Evolutionary conservation across 208 protist genomes (phyloP).

Genomic region (Naegleria gruberi): DNA sequence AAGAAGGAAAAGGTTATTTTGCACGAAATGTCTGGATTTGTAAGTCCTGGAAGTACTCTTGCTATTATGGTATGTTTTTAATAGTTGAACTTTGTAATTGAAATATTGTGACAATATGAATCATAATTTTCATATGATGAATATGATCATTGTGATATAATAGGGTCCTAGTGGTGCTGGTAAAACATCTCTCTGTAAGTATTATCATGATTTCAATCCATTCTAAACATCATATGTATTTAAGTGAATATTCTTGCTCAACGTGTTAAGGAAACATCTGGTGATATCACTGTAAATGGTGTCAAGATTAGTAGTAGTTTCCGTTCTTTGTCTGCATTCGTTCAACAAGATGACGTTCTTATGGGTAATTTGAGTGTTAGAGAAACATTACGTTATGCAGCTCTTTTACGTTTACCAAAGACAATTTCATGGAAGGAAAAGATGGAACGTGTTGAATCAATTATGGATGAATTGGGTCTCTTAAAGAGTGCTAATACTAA

Average conservation of each 20-base stretch:
- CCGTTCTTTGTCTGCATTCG: slow-evolving; percentile 49
- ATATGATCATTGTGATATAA: too few relatives aligned
- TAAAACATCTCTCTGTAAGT: neutral
- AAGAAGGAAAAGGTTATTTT: neutral
- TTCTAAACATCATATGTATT: neutral
- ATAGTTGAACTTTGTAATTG: too few relatives aligned
- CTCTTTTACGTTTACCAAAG: neutral
- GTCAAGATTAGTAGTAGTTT: neutral
- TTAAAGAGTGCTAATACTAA: slow-evolving; percentile 56
- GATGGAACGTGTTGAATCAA: slow-evolving; percentile 63
- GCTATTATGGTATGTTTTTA: too few relatives aligned
- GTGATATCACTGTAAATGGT: neutral
- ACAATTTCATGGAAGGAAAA: slow-evolving; percentile 45
- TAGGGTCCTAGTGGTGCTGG: slow-evolving; percentile 3
- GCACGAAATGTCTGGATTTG: neutral
- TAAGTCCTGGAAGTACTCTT: neutral
- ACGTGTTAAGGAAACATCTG: neutral
- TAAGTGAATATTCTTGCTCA: slow-evolving; percentile 14
- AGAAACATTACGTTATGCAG: slow-evolving; percentile 64
- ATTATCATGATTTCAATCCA: neutral
- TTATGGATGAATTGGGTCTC: slow-evolving; percentile 57
- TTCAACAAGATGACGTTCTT: slow-evolving; percentile 78
- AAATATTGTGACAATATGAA: too few relatives aligned
- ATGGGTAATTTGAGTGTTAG: slow-evolving; percentile 67
- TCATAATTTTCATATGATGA: too few relatives aligned